Evolutionary conservation across 495 filamentous ascomycete genomes (phyloP), one percentile per base, ranked within the genome.

Genomic region (Neurospora cerealis): DNA sequence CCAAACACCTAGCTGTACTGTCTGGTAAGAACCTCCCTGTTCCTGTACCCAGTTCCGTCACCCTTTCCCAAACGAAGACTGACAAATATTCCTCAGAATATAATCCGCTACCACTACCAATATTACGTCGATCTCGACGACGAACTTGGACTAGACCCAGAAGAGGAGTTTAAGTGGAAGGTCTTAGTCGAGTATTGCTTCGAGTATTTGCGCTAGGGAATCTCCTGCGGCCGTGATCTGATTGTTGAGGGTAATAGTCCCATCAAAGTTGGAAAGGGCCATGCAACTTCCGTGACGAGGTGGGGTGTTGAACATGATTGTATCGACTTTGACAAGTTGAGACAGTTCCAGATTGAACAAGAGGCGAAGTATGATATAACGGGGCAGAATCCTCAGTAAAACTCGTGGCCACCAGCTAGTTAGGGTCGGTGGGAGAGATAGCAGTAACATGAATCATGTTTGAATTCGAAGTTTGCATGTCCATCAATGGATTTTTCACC

Each of bases 261-360:
- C 10, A 70, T 74, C 46, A 54, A 54, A 7, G 73, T 46, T 19
- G 66, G 41, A 72, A 41, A 46, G 9, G 69, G 66, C n/a, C 73
- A 74, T 32, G 69, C 66, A 5, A 70, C 72, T 0, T 70, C 72
- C 19, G 72, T 74, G 0, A 74, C 72, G 0, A 69, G 72, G 0
- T 74, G 73, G 73, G 73, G 69, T 15, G 69, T 71, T 15, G 73
- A 74, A 21, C 73, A 74, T 71, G 41, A 74, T 24, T 74, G 69
- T 11, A 74, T 74, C 3, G 37, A 74, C n/a, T 74, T 71, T 71
- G 69, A 74, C 1, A 37, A 15, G 37, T 28, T 74, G 69, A 69
- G 39, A 15, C 69, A 71, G 69, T 74, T 75, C 41, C 66, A 60
- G 66, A 76, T 80, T 46, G 73, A 80, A 13, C 70, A 75, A 2